These are phyloP conservation scores for Mycena vulgaris DNA, from an alignment of 768 basidiomycete species.

Conservation along the genomic window DNA sequence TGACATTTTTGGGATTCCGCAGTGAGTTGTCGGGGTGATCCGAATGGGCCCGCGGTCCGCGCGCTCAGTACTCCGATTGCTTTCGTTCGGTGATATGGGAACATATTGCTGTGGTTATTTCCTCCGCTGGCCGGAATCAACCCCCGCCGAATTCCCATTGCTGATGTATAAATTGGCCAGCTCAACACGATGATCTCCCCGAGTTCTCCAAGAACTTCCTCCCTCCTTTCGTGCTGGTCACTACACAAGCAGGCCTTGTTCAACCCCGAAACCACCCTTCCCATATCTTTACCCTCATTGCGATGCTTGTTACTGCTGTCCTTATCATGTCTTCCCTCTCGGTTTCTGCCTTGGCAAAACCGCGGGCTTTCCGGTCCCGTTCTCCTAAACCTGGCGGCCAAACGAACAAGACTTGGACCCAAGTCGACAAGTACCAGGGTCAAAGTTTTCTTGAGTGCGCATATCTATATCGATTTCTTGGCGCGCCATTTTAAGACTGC, in stretches of 20 bases:
- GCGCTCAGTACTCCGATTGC: too few relatives aligned
- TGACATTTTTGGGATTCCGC: too few relatives aligned
- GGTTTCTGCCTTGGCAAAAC: slow-evolving; percentile 1
- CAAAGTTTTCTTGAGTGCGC: slow-evolving; percentile 62
- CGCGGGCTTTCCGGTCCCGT: slow-evolving; percentile 1
- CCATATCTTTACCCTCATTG: too few relatives aligned
- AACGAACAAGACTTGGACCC: slow-evolving; percentile 27
- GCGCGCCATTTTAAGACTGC: not conserved
- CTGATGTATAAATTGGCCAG: slow-evolving; percentile 4
- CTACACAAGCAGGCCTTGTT: slow-evolving; percentile 23
- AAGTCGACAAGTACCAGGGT: slow-evolving; percentile 49
- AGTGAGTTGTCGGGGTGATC: too few relatives aligned
- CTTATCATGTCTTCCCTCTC: slow-evolving; percentile 8
- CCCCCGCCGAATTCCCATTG: too few relatives aligned
- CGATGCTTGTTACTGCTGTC: not conserved
- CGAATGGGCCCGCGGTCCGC: too few relatives aligned
- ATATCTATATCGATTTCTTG: not conserved
- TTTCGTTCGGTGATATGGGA: too few relatives aligned
- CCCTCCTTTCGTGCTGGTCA: slow-evolving; percentile 10
- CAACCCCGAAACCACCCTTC: not conserved
- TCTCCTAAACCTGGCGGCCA: not conserved
- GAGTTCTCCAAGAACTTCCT: slow-evolving; percentile 2
- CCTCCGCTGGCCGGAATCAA: too few relatives aligned
- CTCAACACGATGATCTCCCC: not conserved
- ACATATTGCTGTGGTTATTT: too few relatives aligned